Evolutionary conservation across 345 rosid species (phyloP).

Genomic region (Murraya koenigii): DNA sequence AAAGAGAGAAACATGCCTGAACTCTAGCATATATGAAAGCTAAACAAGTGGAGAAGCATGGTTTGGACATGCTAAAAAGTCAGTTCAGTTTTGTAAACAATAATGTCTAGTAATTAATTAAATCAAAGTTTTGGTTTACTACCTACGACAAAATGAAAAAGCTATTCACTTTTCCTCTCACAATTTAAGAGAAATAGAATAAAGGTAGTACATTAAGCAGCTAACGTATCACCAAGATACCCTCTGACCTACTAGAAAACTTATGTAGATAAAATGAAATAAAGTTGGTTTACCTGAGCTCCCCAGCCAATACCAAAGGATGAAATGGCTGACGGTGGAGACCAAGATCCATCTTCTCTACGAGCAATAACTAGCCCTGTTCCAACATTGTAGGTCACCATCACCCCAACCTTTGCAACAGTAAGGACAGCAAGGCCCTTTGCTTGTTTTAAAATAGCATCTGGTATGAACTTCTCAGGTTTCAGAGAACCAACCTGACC

Average conservation of each 20-base stretch:
- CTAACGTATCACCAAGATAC: background rate
- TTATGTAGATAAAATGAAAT: background rate
- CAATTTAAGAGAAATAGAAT: background rate
- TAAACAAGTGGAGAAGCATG: background rate
- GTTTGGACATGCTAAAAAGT: background rate
- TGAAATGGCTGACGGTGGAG: slow-evolving; percentile 27
- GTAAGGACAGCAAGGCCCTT: slow-evolving; percentile 22
- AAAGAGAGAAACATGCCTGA: background rate
- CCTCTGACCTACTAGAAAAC: background rate
- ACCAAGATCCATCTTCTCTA: slow-evolving; percentile 25
- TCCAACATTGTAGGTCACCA: slow-evolving; percentile 26
- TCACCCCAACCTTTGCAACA: slow-evolving; percentile 26
- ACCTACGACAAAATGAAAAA: background rate
- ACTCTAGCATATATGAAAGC: background rate
- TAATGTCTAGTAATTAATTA: background rate
- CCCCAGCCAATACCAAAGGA: slow-evolving; percentile 27
- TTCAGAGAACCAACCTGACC: slow-evolving; percentile 22
- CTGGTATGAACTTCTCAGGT: slow-evolving; percentile 23
- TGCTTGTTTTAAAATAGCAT: slow-evolving; percentile 22
- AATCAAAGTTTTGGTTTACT: background rate
- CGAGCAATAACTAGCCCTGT: slow-evolving; percentile 26
- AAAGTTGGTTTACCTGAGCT: slow-evolving; percentile 16
- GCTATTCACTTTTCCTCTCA: background rate
- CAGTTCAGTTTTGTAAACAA: background rate
- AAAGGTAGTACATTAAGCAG: background rate